Percentiles rank a stretch among this genome's conserved stretches.
These are phyloP conservation scores for Aspergillus aculeatus DNA, from an alignment of 2,329 filamentous ascomycete species.

Conservation along the genomic window DNA sequence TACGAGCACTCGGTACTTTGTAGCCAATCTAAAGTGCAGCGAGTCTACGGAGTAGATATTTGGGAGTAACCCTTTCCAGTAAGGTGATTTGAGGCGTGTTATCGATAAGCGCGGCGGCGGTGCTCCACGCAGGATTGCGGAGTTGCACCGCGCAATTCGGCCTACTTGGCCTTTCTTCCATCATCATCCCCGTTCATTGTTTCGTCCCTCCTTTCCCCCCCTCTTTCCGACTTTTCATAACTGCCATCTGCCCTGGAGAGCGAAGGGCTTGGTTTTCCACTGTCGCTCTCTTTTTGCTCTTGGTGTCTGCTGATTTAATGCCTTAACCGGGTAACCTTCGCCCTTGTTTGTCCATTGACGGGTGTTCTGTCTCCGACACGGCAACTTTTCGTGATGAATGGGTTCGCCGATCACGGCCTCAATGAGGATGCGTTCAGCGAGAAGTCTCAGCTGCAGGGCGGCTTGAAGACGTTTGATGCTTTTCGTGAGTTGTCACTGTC, in stretches of 20 bases:
- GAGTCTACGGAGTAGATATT: no score
- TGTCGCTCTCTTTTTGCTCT: constrained; percentile 2
- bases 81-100: not conserved
- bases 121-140: not conserved
- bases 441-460: constrained; percentile 56
- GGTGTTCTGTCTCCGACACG: constrained; percentile 2
- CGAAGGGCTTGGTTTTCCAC: not conserved
- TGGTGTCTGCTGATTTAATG: constrained; percentile 25
- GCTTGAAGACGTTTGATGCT: constrained; percentile 85
- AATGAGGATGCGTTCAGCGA: constrained; percentile 80
- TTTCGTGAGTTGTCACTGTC: constrained; percentile 68
- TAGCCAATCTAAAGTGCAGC: no score
- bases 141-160: constrained; percentile 6
- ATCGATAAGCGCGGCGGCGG: constrained; percentile 1
- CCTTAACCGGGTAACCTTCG: constrained; percentile 14
- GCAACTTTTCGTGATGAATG: constrained; percentile 65
- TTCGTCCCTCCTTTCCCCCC: not conserved
- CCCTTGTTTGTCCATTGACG: constrained; percentile 11
- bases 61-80: no score
- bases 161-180: constrained; percentile 21
- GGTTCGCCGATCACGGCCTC: constrained; percentile 67
- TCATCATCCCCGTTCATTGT: not conserved
- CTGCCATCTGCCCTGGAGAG: not conserved
- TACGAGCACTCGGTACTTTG: no score
- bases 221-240: not conserved